phyloP scores from a whole-genome alignment of 345 rosid species.

The Streptanthus diversifolius region DNA sequence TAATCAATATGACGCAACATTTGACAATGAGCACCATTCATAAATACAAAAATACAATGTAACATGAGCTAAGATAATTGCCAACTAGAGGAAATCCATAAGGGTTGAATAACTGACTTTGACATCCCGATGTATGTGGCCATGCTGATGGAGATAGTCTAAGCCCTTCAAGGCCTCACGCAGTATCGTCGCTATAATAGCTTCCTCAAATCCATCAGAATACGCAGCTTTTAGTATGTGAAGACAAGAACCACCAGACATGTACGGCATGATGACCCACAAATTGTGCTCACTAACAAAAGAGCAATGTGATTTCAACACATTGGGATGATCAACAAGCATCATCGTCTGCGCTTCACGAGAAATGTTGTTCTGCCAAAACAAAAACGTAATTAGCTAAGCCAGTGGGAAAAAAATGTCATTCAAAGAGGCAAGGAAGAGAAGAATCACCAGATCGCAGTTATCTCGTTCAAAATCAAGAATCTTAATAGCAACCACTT shows the following conservation, averaged over 20 bases:
- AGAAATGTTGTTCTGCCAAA: constrained; percentile 57
- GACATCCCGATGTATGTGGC: constrained; percentile 96
- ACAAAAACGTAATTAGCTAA: background rate
- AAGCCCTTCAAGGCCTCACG: constrained; percentile 87
- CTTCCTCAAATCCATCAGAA: constrained; percentile 96
- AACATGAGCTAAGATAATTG: background rate
- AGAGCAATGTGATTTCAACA: constrained; percentile 89
- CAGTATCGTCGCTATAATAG: constrained; percentile 75
- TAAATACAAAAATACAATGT: background rate
- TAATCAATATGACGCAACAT: background rate
- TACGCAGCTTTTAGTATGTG: constrained; percentile 93
- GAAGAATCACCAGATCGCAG: constrained; percentile 63
- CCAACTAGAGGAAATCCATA: background rate
- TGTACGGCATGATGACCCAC: constrained; percentile 98
- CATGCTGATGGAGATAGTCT: constrained; percentile 98
- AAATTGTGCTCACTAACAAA: constrained; percentile 85
- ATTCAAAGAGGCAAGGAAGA: background rate
- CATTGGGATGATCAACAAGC: constrained; percentile 88
- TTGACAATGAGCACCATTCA: background rate
- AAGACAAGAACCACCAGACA: constrained; percentile 98
- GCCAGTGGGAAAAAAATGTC: background rate
- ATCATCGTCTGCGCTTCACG: constrained; percentile 98
- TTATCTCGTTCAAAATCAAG: constrained; percentile 95
- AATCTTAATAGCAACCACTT: constrained; percentile 88
- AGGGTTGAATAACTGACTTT: constrained; percentile 50